Evolutionary conservation across 2,329 filamentous ascomycete species (phyloP).

Genomic region (Hypoxylon sp.): DNA sequence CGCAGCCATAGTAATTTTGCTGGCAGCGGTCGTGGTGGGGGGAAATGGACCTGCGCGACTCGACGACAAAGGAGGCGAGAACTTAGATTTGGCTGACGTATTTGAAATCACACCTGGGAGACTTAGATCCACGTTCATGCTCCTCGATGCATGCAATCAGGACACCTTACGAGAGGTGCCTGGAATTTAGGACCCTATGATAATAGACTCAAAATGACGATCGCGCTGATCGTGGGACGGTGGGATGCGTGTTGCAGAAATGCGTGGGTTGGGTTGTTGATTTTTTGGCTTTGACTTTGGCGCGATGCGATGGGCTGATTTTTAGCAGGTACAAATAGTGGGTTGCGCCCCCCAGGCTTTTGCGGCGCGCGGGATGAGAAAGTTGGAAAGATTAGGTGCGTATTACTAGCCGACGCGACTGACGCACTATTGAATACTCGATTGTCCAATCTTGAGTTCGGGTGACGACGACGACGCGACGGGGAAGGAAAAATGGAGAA

Average conservation of each 20-base stretch:
- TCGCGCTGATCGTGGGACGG: slow-evolving; percentile 52
- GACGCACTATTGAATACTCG: slow-evolving; percentile 32
- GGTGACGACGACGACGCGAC: slow-evolving; percentile 50
- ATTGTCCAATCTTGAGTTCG: slow-evolving; percentile 43
- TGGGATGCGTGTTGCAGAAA: slow-evolving; percentile 43
- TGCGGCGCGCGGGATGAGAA: slow-evolving; percentile 36
- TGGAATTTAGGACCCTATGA: slow-evolving; percentile 41
- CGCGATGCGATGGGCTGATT: slow-evolving; percentile 39
- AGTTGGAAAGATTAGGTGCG: slow-evolving; percentile 30
- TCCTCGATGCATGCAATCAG: slow-evolving; percentile 49
- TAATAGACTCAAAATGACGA: slow-evolving; percentile 45
- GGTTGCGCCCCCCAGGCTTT: slow-evolving; percentile 37
- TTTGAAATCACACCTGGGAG: slow-evolving; percentile 46
- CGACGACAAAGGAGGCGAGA: slow-evolving; percentile 49
- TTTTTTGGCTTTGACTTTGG: slow-evolving; percentile 25
- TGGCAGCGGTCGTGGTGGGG: slow-evolving; percentile 39
- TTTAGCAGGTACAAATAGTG: slow-evolving; percentile 33
- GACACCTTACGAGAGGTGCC: slow-evolving; percentile 45
- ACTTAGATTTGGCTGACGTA: slow-evolving; percentile 45
- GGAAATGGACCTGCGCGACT: slow-evolving; percentile 48
- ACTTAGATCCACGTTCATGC: slow-evolving; percentile 51
- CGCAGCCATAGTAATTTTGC: slow-evolving; percentile 61
- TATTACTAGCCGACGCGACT: slow-evolving; percentile 43
- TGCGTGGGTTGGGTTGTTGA: slow-evolving; percentile 35
- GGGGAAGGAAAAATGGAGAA: slow-evolving; percentile 52